Evolutionary conservation across 148 eudicot species (phyloP).

Genomic region (Arbutus unedo): DNA sequence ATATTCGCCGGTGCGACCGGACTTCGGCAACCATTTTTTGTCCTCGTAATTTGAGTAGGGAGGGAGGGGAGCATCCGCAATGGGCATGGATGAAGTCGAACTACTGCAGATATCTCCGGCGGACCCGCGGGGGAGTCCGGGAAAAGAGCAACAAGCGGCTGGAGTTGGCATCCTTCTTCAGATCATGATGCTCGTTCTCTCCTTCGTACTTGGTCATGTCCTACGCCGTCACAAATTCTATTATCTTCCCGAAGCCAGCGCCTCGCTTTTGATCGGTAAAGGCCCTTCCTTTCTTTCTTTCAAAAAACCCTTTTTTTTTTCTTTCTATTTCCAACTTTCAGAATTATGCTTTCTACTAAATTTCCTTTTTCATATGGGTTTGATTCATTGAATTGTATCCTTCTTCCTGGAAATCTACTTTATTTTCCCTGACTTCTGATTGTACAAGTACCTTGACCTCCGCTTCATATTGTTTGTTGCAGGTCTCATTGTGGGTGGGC

Average conservation of each 20-base stretch:
- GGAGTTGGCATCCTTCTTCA: constrained; percentile 89
- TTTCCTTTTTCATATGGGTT: neutral
- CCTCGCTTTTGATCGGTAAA: constrained; percentile 89
- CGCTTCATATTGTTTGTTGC: constrained; percentile 19
- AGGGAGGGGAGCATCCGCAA: neutral
- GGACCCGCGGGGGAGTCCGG: constrained; percentile 54
- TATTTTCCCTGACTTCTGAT: neutral
- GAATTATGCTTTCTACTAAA: neutral
- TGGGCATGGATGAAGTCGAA: constrained; percentile 37
- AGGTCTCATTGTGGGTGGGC: constrained; percentile 97
- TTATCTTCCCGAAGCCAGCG: constrained; percentile 98
- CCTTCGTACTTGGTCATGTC: constrained; percentile 90
- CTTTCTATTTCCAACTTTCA: neutral
- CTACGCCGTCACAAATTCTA: constrained; percentile 92
- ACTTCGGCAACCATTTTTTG: neutral
- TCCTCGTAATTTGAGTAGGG: neutral
- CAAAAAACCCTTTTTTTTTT: neutral
- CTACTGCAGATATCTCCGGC: constrained; percentile 58
- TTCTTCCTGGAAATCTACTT: neutral
- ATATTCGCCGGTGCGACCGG: neutral
- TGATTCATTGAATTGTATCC: neutral
- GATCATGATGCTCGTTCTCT: constrained; percentile 83
- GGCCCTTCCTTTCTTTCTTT: neutral
- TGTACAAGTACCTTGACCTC: constrained; percentile 9
- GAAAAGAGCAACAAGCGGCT: constrained; percentile 90